Evolutionary conservation across 164 flowering plant species (phyloP), one percentile per base, ranked within the genome.

Genomic region (Magnolia sinica): DNA sequence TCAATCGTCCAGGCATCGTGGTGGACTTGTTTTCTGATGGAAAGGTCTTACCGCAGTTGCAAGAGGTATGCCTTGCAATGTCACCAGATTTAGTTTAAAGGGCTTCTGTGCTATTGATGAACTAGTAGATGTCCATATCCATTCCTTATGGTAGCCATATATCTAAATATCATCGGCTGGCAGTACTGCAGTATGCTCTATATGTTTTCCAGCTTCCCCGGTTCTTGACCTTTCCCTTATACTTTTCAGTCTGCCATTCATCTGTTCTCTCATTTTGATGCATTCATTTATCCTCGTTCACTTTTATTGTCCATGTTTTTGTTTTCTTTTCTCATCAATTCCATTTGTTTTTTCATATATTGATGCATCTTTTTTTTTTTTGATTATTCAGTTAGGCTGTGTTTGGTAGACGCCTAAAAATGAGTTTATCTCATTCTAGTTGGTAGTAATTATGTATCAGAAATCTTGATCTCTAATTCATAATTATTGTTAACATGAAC

Each of bases 21-120:
- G 85, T 94, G 77, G 98, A 94, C 76, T 83, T 92, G 84, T 94
- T 94, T 80, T 81, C 88, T 50, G 88, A 83, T 64, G 98, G 95
- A 74, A 82, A 86, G 80, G 88, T 94, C 72, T 79, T 91, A 83
- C 84, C 88, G 1, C 83, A 89, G 79, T 77, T 92, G 79, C 82
- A 90, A 83, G 83, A 90, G 90, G 96, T 90, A 78, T 76, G 63
- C 67, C 51, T 71, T 16, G 9, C 58, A 29, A 19, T 1, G 61
- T 55, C 61, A 55, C 13, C 13, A 55, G 18, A 55, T 55, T 55
- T 55, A 11, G 61, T 55, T 55, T 13, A 16, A 52, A 55, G 61
- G 16, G 45, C 45, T 37, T 37, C 45, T 37, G 7, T 37, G 45
- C 45, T 37, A 37, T 37, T 37, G 45, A 37, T 37, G 45, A 37